phyloP scores from a whole-genome alignment of 306 rosid genomes.

The Sechiopsis laciniata region DNA sequence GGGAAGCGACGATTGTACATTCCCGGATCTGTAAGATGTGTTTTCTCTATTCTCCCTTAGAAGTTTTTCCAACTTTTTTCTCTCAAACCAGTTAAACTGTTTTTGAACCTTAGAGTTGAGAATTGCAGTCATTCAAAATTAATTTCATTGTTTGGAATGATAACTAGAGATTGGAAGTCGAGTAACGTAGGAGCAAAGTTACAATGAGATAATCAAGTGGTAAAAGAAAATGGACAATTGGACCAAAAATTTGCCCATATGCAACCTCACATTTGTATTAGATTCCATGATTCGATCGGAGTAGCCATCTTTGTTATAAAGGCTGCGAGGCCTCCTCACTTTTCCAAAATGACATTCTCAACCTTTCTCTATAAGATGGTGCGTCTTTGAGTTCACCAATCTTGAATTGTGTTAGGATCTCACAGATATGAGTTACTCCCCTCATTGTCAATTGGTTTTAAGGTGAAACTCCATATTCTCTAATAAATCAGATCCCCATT shows the following conservation, averaged over 20 bases:
- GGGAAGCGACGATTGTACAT: conserved; percentile 87
- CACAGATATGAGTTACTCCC: too few relatives aligned
- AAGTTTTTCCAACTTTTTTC: background rate
- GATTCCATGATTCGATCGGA: too few relatives aligned
- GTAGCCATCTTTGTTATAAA: too few relatives aligned
- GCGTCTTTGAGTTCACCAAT: too few relatives aligned
- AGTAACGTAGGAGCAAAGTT: background rate
- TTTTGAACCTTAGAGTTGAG: background rate
- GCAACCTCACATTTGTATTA: background rate
- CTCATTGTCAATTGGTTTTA: too few relatives aligned
- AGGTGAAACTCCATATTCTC: too few relatives aligned
- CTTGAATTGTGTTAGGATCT: too few relatives aligned
- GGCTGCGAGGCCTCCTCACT: too few relatives aligned
- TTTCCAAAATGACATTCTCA: too few relatives aligned
- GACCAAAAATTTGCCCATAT: background rate
- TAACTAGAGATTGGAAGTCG: background rate
- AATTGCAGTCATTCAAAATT: conserved; percentile 3
- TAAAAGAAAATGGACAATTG: background rate
- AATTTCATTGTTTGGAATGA: background rate
- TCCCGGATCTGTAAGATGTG: conserved; percentile 74
- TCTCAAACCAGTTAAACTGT: background rate
- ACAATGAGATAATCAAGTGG: background rate
- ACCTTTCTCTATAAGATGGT: too few relatives aligned
- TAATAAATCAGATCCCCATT: too few relatives aligned
- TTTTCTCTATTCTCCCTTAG: conserved; percentile 12